These are phyloP conservation scores for Styphnolobium japonicum DNA, from an alignment of 306 rosid genomes.

Conservation along the genomic window DNA sequence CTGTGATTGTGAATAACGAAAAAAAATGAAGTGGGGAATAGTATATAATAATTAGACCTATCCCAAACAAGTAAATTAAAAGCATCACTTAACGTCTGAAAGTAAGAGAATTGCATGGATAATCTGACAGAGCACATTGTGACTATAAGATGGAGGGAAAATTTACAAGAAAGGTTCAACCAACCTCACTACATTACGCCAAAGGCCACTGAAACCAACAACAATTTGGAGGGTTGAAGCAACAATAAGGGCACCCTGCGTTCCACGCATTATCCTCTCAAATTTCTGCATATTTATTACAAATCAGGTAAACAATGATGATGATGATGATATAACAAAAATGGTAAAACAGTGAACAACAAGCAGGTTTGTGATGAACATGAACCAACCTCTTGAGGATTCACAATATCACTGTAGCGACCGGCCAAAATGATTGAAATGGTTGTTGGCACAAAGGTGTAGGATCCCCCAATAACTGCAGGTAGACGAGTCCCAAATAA, in stretches of 20 bases:
- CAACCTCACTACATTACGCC: slow-evolving; percentile 94
- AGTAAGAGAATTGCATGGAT: neutral
- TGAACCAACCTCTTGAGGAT: slow-evolving; percentile 69
- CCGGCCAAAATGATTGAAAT: slow-evolving; percentile 87
- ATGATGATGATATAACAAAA: neutral
- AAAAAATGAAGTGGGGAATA: neutral
- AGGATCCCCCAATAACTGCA: slow-evolving; percentile 85
- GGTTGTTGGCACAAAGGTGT: slow-evolving; percentile 86
- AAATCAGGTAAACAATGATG: slow-evolving; percentile 3
- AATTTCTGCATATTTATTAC: slow-evolving; percentile 64
- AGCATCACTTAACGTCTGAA: neutral
- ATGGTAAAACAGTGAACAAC: neutral
- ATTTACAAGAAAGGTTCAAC: neutral
- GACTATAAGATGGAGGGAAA: neutral
- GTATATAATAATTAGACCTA: neutral
- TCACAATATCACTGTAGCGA: slow-evolving; percentile 63
- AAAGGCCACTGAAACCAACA: slow-evolving; percentile 96
- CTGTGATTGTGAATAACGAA: neutral
- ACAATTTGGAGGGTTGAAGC: slow-evolving; percentile 88
- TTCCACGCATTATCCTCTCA: slow-evolving; percentile 87
- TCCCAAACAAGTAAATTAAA: neutral
- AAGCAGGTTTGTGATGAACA: slow-evolving; percentile 13
- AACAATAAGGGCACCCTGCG: slow-evolving; percentile 90
- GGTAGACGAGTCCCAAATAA: slow-evolving; percentile 92
- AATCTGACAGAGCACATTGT: neutral